Base-by-base conservation (phyloP, 2,329 filamentous ascomycete species). In the Sclerotinia subarctica region DNA sequence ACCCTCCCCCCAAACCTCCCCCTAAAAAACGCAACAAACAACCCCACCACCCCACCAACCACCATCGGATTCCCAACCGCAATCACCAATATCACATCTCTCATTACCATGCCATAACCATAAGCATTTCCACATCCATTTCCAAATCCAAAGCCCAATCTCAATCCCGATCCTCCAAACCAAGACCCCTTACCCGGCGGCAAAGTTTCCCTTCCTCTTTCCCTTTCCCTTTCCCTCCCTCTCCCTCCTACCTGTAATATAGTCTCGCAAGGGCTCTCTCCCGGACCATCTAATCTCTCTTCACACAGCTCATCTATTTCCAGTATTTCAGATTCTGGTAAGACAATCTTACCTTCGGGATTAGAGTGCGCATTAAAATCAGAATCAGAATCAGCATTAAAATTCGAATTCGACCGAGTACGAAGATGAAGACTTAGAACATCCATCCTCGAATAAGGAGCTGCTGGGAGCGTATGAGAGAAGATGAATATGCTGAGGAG, bases 401-500 rank as follows among this genome's bases (percentile, higher is more conserved):
- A 32, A 32, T 32, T 5, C 29, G 32, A 35, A 35, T 35, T 8
- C 32, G 32, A 35, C 5, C 6, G 1, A 10, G 7, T 8, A 35
- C 6, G 5, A 8, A 6, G 47, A 21, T 42, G 21, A 10, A 3
- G 32, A 13, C 13, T 32, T 15, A 32, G 49, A 3, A 21, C 21
- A 17, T 38, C 5, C 5, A 5, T n/a, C 0, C 8, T 35, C 35
- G n/a, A 19, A 21, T n/a, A 13, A 21, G n/a, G 42, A 1, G 8
- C 17, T 3, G 24, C 6, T 3, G 32, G 32, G 19, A 64, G 47
- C 10, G 32, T 56, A 13, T 5, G 24, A 8, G 32, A 64, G 38
- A 64, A 66, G 64, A 66, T 15, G n/a, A 35, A 26, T 10, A 66
- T 66, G 7, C 44, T 44, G 21, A 66, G 26, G 24, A 66, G 26